A percentile compares a stretch with the other conserved stretches of the same genome.
Evolutionary conservation across 2,329 filamentous ascomycete species (phyloP).

Genomic region (Mollisia scopiformis): DNA sequence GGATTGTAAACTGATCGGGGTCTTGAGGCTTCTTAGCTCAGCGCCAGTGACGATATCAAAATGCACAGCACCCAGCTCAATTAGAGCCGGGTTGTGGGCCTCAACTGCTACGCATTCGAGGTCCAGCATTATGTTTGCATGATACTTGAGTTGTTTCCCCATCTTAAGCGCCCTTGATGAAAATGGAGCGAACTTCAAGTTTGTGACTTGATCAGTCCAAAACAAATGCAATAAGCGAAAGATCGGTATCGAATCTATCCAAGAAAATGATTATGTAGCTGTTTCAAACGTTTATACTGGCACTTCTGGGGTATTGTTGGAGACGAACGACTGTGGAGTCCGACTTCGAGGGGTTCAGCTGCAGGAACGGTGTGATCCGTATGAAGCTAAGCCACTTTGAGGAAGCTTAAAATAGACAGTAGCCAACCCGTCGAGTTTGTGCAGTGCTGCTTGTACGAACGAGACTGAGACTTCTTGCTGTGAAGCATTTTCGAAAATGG

Average conservation of each 20-base stretch:
- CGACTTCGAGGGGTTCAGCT: no score
- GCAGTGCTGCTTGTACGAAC: no score
- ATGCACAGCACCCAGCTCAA: constrained; percentile 23
- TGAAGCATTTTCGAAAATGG: no score
- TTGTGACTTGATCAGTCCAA: no score
- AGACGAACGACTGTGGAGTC: no score
- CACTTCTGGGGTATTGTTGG: neutral
- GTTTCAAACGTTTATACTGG: no score
- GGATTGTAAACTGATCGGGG: constrained; percentile 18
- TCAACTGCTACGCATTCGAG: constrained; percentile 16
- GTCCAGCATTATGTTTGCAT: constrained; percentile 29
- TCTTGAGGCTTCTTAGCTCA: constrained; percentile 11
- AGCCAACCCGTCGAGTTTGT: no score
- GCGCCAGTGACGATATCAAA: constrained; percentile 24
- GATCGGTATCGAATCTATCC: neutral
- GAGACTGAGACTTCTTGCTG: no score
- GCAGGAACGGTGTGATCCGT: no score
- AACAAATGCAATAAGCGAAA: neutral
- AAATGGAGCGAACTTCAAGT: neutral
- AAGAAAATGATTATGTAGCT: neutral
- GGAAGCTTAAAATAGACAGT: no score
- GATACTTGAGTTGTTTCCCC: constrained; percentile 1
- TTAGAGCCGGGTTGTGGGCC: constrained; percentile 17
- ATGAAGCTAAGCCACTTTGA: no score
- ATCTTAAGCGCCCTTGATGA: constrained; percentile 6